Evolutionary conservation across 148 eudicot genomes (phyloP).

Genomic region (Amaranthus cruentus): DNA sequence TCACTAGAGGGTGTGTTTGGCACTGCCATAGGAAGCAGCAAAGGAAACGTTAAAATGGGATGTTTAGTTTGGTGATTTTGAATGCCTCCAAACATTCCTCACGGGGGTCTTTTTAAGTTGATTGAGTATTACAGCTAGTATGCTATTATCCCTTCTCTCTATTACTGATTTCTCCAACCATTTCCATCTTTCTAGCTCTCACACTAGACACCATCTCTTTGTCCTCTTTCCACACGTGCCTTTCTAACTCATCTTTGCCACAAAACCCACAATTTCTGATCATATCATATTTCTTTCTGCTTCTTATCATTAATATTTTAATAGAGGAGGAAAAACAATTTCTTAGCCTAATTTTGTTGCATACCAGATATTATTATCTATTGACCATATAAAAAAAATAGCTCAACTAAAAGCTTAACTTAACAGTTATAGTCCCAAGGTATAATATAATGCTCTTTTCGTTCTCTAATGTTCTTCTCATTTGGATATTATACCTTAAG

Average conservation of each 20-base stretch:
- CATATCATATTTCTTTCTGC: constrained; percentile 4
- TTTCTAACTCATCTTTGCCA: constrained; percentile 19
- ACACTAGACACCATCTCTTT: constrained; percentile 23
- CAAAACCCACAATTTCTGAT: constrained; percentile 17
- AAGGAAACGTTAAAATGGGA: constrained; percentile 44
- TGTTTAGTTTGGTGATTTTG: constrained; percentile 33
- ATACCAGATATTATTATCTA: not conserved
- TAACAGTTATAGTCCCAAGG: no score
- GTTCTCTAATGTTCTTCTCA: no score
- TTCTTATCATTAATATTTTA: not conserved
- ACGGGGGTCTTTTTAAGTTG: constrained; percentile 49
- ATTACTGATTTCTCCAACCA: no score
- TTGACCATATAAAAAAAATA: no score
- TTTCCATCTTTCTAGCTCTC: constrained; percentile 13
- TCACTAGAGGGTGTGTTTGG: constrained; percentile 33
- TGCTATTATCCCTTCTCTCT: not conserved
- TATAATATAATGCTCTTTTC: no score
- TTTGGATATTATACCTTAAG: no score
- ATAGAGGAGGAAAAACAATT: not conserved
- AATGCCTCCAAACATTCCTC: constrained; percentile 80
- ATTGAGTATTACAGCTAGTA: constrained; percentile 19
- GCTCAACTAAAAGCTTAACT: no score
- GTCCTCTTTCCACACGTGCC: constrained; percentile 60
- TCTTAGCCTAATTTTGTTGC: not conserved
- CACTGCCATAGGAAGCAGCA: constrained; percentile 45